Evolutionary conservation across 352 stramenopile species (phyloP).

Genomic region (Globisporangium recalcitrans): DNA sequence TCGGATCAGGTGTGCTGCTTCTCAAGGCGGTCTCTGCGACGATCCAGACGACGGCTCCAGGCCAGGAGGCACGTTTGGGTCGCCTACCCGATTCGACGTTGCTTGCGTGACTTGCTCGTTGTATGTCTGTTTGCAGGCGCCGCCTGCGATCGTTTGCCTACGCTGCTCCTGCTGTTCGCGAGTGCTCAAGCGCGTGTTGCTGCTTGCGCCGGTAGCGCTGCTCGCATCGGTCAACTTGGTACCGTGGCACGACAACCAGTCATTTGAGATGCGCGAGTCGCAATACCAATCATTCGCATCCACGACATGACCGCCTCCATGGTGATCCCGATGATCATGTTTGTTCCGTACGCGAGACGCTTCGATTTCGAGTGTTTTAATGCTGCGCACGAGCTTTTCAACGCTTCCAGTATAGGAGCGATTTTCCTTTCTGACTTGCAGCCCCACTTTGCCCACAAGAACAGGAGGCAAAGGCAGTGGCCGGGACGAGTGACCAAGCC

Average conservation of each 20-base stretch:
- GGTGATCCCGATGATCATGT: no score
- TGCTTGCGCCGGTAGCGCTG: slow-evolving; percentile 26
- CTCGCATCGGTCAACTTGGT: slow-evolving; percentile 20
- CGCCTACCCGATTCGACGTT: not conserved
- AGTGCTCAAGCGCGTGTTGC: slow-evolving; percentile 25
- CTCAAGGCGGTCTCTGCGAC: not conserved
- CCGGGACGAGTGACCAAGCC: not conserved
- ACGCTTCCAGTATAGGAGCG: not conserved
- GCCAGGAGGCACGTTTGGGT: slow-evolving; percentile 19
- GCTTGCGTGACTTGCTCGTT: not conserved
- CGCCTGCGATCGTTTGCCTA: slow-evolving; percentile 33
- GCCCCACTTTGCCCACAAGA: not conserved
- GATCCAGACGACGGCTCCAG: not conserved
- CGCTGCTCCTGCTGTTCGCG: slow-evolving; percentile 54
- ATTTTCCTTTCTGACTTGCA: not conserved
- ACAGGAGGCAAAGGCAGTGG: no score
- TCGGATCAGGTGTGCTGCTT: not conserved
- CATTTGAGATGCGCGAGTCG: not conserved
- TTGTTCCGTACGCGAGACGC: no score
- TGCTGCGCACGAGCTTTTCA: no score
- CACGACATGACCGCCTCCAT: no score
- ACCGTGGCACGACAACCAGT: slow-evolving; percentile 24
- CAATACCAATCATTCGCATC: not conserved
- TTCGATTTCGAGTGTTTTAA: no score
- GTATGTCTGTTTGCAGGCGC: slow-evolving; percentile 17